Conservation (phyloP, 305 asterid genomes). For the Fraxinus paxiana region DNA sequence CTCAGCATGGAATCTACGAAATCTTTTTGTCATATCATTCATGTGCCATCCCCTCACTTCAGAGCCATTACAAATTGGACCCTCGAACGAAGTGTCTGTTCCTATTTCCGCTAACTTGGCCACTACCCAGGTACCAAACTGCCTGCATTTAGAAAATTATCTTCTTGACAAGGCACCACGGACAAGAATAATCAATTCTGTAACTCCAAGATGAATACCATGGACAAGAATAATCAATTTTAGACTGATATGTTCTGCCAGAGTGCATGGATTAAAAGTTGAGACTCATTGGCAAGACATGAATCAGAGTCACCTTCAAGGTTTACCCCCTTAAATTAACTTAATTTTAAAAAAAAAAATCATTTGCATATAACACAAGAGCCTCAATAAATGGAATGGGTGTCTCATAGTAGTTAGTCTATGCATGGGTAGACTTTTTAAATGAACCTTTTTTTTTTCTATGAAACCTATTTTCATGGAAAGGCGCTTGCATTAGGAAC, state of each 20-base stretch:
- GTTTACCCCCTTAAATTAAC: neutral
- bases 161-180: neutral
- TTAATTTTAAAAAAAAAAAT: neutral
- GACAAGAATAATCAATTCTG: neutral
- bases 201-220: neutral
- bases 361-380: neutral
- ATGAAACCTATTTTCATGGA: neutral
- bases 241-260: neutral
- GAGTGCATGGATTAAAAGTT: neutral
- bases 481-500: neutral
- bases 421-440: neutral
- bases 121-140: slow-evolving; percentile 66
- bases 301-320: neutral
- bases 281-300: neutral
- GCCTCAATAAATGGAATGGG: neutral
- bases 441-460: neutral
- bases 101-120: slow-evolving; percentile 43
- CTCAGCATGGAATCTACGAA: slow-evolving; percentile 54
- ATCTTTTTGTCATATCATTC: slow-evolving; percentile 27
- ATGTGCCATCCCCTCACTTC: slow-evolving; percentile 72
- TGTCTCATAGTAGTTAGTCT: neutral
- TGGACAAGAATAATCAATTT: slow-evolving; percentile 8
- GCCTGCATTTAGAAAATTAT: slow-evolving; percentile 40
- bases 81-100: slow-evolving; percentile 40
- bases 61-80: slow-evolving; percentile 73